Conservation (phyloP, 192 early-diverging fungal genomes). For the Lunasporangiospora selenospora region DNA sequence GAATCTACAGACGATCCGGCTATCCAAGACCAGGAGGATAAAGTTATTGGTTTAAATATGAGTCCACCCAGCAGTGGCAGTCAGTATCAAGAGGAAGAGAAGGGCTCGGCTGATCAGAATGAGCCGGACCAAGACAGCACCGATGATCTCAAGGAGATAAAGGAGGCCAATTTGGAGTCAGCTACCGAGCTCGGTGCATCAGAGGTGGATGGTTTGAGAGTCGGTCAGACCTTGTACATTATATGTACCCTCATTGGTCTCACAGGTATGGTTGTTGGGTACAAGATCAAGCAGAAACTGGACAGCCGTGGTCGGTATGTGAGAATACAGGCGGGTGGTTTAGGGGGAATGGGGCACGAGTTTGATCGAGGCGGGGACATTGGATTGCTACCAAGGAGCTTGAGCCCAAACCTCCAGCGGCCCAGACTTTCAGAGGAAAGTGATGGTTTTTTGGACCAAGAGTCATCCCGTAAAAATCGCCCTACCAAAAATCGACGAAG, state of each 20-base stretch:
- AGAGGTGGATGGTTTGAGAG: background rate
- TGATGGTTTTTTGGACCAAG: no score
- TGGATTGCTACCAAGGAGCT: background rate
- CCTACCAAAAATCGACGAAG: no score
- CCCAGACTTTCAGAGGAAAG: no score
- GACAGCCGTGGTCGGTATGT: no score
- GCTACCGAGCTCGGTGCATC: no score
- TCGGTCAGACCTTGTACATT: slow-evolving; percentile 10
- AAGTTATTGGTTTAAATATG: no score
- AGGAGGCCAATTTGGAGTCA: no score
- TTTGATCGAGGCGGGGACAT: slow-evolving; percentile 14
- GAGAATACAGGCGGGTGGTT: background rate
- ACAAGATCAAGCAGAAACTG: slow-evolving; percentile 7
- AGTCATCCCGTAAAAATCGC: no score
- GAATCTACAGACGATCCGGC: background rate
- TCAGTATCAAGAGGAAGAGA: no score
- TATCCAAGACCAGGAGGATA: no score
- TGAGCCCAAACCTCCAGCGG: background rate
- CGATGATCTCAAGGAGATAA: background rate
- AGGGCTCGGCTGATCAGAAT: no score
- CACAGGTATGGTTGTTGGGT: slow-evolving; percentile 11
- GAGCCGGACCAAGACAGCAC: background rate
- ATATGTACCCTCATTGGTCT: slow-evolving; percentile 18
- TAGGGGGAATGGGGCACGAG: background rate
- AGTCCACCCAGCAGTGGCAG: no score